Percentiles rank a stretch among this genome's conserved stretches.
phyloP scores from a whole-genome alignment of 1,284 basidiomycete genomes.

The Phlebopus sp. region DNA sequence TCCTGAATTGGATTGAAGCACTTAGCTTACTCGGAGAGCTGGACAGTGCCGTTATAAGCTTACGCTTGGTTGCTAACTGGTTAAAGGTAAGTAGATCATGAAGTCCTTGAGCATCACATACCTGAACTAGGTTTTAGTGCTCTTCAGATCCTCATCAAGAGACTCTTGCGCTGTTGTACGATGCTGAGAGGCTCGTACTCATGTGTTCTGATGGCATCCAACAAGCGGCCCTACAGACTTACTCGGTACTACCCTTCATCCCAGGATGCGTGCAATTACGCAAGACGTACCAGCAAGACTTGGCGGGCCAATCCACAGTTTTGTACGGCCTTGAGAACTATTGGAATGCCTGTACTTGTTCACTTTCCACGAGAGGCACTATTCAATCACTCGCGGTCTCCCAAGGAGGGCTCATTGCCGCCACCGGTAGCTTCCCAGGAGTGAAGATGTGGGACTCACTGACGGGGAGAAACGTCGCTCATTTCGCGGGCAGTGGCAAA shows the following conservation, averaged over 20 bases:
- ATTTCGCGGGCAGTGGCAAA: constrained; percentile 7
- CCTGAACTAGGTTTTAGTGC: constrained; percentile 3
- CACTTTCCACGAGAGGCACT: constrained; percentile 9
- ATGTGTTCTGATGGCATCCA: constrained; percentile 21
- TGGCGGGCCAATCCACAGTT: constrained; percentile 14
- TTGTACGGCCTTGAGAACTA: constrained; percentile 12
- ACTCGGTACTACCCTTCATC: constrained; percentile 16
- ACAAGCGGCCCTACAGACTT: constrained; percentile 20
- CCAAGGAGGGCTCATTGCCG: constrained; percentile 16
- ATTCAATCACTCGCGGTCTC: constrained; percentile 20
- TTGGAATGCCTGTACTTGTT: constrained; percentile 17
- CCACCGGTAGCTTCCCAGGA: constrained; percentile 16
- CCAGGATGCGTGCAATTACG: constrained; percentile 16
- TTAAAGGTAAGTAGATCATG: constrained; percentile 11
- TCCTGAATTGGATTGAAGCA: constrained; percentile 23
- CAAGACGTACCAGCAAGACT: constrained; percentile 12
- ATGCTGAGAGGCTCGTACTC: constrained; percentile 23
- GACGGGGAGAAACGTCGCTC: constrained; percentile 16
- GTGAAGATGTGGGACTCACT: constrained; percentile 22
- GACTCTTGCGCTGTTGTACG: constrained; percentile 11
- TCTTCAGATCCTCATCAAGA: constrained; percentile 7
- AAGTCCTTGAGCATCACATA: background rate
- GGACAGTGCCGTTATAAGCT: constrained; percentile 12
- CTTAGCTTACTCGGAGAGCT: constrained; percentile 20
- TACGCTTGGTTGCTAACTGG: constrained; percentile 16